Evolutionary conservation across 2,329 filamentous ascomycete species (phyloP), one percentile per base, ranked within the genome.

Genomic region (Sporothrix mexicana): DNA sequence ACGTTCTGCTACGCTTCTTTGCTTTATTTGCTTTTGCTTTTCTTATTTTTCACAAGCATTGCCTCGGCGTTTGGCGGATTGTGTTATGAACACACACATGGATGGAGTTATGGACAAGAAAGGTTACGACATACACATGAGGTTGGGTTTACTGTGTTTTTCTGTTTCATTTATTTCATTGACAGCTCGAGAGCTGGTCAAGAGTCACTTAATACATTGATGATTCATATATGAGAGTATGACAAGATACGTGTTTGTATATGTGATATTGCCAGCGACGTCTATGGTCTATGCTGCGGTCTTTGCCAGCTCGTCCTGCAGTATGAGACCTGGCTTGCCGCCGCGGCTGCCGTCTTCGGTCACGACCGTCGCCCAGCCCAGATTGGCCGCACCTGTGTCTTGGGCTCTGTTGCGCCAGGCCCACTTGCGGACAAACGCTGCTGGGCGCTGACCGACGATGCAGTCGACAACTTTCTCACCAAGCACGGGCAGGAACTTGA

Each of bases 401-500:
- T 43, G 30, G 76, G 72, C 82, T 83, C 75, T 83, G 79, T 77
- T 86, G 85, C 90, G 94, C 85, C 91, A 93, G 43, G 85, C 84
- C 88, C 87, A 90, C 77, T 88, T 89, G 1, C 81, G 79, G 51
- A 82, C 82, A 76, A 94, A 87, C 70, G 87, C 86, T 3, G 82
- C 78, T 0, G 83, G 82, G 15, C 84, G 83, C 7, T 81, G 75
- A 51, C 84, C 80, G 72, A 85, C 78, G 72, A 92, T 81, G 72
- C 86, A 85, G 75, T 90, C 88, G 1, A 85, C 85, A 47, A 91
- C 84, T 78, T 88, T 88, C 43, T 89, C 86, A 9, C 90, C 90
- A 13, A 92, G 81, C 5, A 92, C 86, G 0, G 90, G 90, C 72
- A 92, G 80, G 79, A 92, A 92, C 80, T 92, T 92, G 84, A 90